A percentile compares a stretch with the other conserved stretches of the same genome.
These are phyloP conservation scores for Calocybe gangraenosa DNA, from an alignment of 768 basidiomycete species.

Conservation along the genomic window DNA sequence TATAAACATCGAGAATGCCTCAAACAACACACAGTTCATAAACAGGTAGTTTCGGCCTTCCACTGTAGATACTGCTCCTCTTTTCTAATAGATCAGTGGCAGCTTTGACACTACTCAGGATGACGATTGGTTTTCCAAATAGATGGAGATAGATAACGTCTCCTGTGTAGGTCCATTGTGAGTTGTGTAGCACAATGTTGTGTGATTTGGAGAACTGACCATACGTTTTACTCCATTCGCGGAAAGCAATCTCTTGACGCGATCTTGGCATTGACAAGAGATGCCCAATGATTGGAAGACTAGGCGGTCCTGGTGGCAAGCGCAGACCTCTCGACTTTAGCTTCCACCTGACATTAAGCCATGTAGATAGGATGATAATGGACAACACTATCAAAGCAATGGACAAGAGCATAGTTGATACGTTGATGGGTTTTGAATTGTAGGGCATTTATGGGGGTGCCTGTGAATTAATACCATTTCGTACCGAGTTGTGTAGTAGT, in stretches of 20 bases:
- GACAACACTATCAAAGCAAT: too few species aligned
- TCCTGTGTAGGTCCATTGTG: conserved; percentile 5
- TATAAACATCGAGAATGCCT: too few species aligned
- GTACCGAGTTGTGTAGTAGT: too few species aligned
- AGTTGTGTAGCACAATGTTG: background rate
- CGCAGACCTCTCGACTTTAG: too few species aligned
- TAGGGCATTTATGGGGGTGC: too few species aligned
- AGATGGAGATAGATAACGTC: conserved; percentile 8
- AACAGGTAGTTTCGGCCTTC: conserved; percentile 6
- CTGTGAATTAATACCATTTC: too few species aligned
- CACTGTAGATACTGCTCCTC: conserved; percentile 12
- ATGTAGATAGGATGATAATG: too few species aligned
- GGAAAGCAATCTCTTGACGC: background rate
- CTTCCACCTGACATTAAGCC: too few species aligned
- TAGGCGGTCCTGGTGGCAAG: background rate
- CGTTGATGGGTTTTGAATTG: too few species aligned
- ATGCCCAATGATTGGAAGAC: background rate
- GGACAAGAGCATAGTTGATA: too few species aligned
- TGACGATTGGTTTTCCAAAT: background rate
- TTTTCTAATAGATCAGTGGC: conserved; percentile 11
- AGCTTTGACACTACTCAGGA: conserved; percentile 10
- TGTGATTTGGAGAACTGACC: background rate
- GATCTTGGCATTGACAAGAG: background rate
- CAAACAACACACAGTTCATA: conserved; percentile 6
- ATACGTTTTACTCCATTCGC: conserved; percentile 2